phyloP scores from a whole-genome alignment of 2,329 filamentous ascomycete species.

The Pseudopithomyces maydicus region DNA sequence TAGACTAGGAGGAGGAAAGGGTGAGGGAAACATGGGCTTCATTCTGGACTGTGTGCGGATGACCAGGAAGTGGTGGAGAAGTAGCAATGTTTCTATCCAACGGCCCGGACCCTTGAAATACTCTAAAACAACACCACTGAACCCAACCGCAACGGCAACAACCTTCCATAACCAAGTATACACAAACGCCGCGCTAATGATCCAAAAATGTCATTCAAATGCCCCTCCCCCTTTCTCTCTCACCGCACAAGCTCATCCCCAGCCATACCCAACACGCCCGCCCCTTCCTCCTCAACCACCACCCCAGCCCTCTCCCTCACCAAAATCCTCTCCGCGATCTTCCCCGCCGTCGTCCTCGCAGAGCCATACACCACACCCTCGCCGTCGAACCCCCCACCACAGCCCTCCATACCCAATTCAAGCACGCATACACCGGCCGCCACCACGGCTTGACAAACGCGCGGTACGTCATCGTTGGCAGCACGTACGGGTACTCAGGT shows the following conservation, averaged over 20 bases:
- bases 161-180: no score
- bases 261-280: constrained; percentile 7
- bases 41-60: no score
- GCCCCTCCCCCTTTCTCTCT: neutral
- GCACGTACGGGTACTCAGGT: constrained; percentile 60
- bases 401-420: constrained; percentile 5
- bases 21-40: no score
- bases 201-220: neutral
- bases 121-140: no score
- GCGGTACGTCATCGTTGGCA: constrained; percentile 59
- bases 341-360: neutral
- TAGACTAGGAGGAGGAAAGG: no score
- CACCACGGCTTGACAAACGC: constrained; percentile 43
- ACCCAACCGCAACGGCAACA: neutral
- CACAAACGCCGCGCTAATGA: constrained; percentile 11
- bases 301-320: neutral
- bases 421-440: constrained; percentile 31
- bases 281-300: constrained; percentile 2
- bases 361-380: neutral
- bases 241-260: constrained; percentile 13
- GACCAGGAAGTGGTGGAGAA: no score
- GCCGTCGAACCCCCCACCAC: neutral
- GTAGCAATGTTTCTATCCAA: no score
- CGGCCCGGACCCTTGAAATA: no score
- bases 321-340: constrained; percentile 1